Evolutionary conservation across 192 early-diverging fungal genomes (phyloP).

Genomic region (Backusella tuberculispora): DNA sequence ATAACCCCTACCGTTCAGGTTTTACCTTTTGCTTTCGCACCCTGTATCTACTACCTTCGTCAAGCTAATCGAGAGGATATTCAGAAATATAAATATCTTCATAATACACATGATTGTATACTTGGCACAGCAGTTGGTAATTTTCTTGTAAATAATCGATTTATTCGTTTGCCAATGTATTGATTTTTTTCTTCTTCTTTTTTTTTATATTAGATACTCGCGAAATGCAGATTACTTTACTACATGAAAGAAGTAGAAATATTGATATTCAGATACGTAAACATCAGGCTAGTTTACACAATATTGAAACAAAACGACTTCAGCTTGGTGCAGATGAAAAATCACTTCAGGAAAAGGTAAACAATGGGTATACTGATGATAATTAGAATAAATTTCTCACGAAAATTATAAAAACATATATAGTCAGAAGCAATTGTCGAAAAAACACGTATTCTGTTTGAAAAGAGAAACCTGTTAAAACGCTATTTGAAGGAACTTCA

Average conservation of each 20-base stretch:
- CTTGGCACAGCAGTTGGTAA: slow-evolving; percentile 45
- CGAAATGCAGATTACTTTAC: slow-evolving; percentile 58
- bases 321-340: slow-evolving; percentile 16
- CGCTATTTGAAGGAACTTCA: slow-evolving; percentile 39
- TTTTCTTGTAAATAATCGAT: neutral
- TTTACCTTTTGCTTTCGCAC: slow-evolving; percentile 63
- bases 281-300: slow-evolving; percentile 52
- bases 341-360: slow-evolving; percentile 18
- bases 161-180: neutral
- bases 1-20: slow-evolving; percentile 44
- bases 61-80: slow-evolving; percentile 42
- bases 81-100: slow-evolving; percentile 38
- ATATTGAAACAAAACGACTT: slow-evolving; percentile 48
- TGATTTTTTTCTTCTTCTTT: neutral
- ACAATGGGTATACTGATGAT: neutral
- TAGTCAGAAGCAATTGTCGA: slow-evolving; percentile 59
- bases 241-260: slow-evolving; percentile 56
- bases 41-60: slow-evolving; percentile 58
- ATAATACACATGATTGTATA: slow-evolving; percentile 47
- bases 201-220: slow-evolving; percentile 49
- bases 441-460: slow-evolving; percentile 60
- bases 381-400: neutral
- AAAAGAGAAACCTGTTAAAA: slow-evolving; percentile 63
- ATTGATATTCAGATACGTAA: slow-evolving; percentile 61
- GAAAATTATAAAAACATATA: neutral